Evolutionary conservation across 345 rosid genomes (phyloP), one percentile per base, ranked within the genome.

Genomic region (Dimocarpus longan): DNA sequence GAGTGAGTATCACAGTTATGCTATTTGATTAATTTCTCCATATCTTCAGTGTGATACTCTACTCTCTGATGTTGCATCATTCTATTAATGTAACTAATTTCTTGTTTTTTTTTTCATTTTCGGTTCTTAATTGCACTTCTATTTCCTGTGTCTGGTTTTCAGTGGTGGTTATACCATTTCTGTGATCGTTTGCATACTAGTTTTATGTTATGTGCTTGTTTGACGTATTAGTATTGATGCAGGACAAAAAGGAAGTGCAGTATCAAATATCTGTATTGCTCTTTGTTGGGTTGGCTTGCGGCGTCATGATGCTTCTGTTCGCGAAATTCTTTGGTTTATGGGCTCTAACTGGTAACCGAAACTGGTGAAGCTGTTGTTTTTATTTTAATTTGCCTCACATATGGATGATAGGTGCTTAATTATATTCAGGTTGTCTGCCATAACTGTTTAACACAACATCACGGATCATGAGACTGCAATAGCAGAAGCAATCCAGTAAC

Each of bases 221-320:
- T 66, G 80, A 76, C 76, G 50, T 26, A 26, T 26, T 26, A 26
- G 0, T 59, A 72, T 42, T 74, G 66, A 12, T 81, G 90, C 91
- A 96, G 98, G 95, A 90, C 83, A 91, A 87, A 85, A 80, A 86
- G 8, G 92, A 89, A 82, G 97, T 90, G 78, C 98, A 94, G 64
- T 97, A 92, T 84, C 97, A 93, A 84, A 91, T 95, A 81, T 96
- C 98, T n/a, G 80, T 89, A 81, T 87, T 92, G 81, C 92, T 93
- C 70, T 94, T 89, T 85, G 79, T 89, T 6, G 97, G 97, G 22
- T 83, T 93, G 88, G 80, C 83, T 80, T 90, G 94, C 79, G 97
- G 99, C 69, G 26, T 89, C 77, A 70, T 82, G 54, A 89, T 95
- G 99, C 87, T 95, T 81, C 59, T 88, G 70, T 82, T 90, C 80